Percentiles rank a stretch among this genome's conserved stretches.
phyloP scores from a whole-genome alignment of 805 yeast species.

The Barnettozyma pratensis region DNA sequence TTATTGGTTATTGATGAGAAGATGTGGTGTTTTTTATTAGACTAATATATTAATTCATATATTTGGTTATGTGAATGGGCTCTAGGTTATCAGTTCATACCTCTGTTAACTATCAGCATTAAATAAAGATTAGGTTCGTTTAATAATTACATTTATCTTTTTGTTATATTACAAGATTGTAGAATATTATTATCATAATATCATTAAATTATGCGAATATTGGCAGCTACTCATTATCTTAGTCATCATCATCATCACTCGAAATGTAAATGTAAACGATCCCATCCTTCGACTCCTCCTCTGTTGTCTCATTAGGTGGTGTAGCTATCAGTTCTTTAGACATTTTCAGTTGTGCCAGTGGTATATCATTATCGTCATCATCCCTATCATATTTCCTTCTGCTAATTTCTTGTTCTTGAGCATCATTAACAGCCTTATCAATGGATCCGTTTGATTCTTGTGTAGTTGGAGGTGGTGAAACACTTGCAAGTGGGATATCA shows the following conservation, averaged over 20 bases:
- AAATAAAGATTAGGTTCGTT: conserved; percentile 9
- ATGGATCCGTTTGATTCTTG: neutral
- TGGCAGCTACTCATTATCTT: neutral
- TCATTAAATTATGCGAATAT: neutral
- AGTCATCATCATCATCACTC: neutral
- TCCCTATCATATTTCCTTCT: neutral
- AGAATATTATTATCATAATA: neutral
- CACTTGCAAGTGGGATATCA: too few relatives aligned
- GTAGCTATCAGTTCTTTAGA: neutral
- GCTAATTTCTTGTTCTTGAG: neutral
- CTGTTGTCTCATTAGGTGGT: neutral
- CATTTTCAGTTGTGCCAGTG: neutral
- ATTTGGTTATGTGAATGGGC: conserved; percentile 12
- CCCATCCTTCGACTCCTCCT: neutral
- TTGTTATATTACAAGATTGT: neutral
- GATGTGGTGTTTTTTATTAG: conserved; percentile 2
- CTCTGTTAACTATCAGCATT: conserved; percentile 28
- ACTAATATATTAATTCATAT: conserved; percentile 1
- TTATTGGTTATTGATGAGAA: neutral
- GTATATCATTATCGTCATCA: neutral
- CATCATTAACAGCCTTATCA: neutral
- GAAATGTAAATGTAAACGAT: neutral
- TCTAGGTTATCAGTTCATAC: conserved; percentile 29
- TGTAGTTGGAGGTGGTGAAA: too few relatives aligned
- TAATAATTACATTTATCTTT: conserved; percentile 4